Base-by-base conservation (phyloP, 2,329 filamentous ascomycete species). In the Parastagonospora avenae region DNA sequence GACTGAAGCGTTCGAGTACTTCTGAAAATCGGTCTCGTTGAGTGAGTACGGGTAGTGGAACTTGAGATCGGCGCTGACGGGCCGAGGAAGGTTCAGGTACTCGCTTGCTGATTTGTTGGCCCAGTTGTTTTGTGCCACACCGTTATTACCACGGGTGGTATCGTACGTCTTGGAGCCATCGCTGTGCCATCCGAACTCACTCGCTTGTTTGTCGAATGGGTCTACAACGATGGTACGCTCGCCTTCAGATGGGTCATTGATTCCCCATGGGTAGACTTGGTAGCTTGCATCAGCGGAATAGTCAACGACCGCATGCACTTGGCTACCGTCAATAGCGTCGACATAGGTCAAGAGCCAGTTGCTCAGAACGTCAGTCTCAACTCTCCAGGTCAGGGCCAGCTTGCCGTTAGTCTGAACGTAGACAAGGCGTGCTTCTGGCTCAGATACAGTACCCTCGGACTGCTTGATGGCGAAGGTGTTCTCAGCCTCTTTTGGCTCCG, bases 301-400 rank as follows among this genome's bases (percentile, higher is more conserved):
- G 70, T 86, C 81, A 19, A 83, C 78, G 15, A 84, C 82, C 44
- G 78, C 81, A 42, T 81, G 73, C 8, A 86, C 62, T 40, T 80
- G 67, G 15, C 76, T 73, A 29, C 76, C 77, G 44, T 74, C 74
- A 4, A 68, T 65, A 4, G 81, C 80, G 44, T 85, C 79, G 29
- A 85, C 77, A 59, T 85, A 86, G 2, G 80, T 80, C 36, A 84
- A 67, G n/a, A 85, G 76, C 82, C 82, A 86, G 70, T 85, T 82
- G 52, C 80, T 77, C 8, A 75, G 52, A 35, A 84, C 68, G 49
- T 85, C 82, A 2, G 82, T 85, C 75, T 85, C 82, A 9, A 86
- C 74, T 62, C 82, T 74, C 83, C 83, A 86, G 0, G 80, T 74
- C 15, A 85, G 72, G 6, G 74, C 75, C 4, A 86, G 72, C 2